Evolutionary conservation across 257 asterid species (phyloP).

Genomic region (Pogostemon cablin): DNA sequence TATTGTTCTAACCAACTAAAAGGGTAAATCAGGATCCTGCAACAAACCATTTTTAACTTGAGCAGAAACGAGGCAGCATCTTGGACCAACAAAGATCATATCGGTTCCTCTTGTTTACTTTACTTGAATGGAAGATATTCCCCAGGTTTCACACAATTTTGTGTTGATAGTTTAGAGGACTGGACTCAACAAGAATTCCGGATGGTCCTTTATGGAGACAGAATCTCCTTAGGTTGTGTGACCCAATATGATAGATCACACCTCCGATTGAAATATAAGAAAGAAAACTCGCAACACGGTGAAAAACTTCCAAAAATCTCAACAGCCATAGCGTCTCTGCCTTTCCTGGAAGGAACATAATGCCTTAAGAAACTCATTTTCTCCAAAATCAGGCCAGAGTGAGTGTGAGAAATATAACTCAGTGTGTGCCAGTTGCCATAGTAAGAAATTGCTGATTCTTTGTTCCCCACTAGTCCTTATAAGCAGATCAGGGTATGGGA

Average conservation of each 20-base stretch:
- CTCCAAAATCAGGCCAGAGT: conserved; percentile 75
- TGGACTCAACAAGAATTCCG: background rate
- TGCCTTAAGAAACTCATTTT: conserved; percentile 56
- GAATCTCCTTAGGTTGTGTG: conserved; percentile 2
- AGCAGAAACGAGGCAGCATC: background rate
- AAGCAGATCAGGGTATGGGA: conserved; percentile 61
- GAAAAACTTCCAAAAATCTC: background rate
- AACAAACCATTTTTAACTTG: too few species aligned
- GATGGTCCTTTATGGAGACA: background rate
- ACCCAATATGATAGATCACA: background rate
- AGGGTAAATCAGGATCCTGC: background rate
- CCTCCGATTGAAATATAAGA: background rate
- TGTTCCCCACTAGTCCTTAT: conserved; percentile 74
- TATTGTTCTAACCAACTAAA: conserved; percentile 5
- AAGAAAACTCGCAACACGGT: background rate
- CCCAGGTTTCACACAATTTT: background rate
- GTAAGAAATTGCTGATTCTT: conserved; percentile 64
- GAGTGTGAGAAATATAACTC: conserved; percentile 51
- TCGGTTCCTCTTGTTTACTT: background rate
- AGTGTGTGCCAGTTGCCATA: conserved; percentile 76
- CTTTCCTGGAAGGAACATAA: conserved; percentile 54
- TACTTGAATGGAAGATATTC: background rate
- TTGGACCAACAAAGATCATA: background rate
- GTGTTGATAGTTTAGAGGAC: background rate
- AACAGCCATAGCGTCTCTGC: conserved; percentile 59